Evolutionary conservation across 73 alveolate species (phyloP).

Genomic region (Tetrahymena thermophila): DNA sequence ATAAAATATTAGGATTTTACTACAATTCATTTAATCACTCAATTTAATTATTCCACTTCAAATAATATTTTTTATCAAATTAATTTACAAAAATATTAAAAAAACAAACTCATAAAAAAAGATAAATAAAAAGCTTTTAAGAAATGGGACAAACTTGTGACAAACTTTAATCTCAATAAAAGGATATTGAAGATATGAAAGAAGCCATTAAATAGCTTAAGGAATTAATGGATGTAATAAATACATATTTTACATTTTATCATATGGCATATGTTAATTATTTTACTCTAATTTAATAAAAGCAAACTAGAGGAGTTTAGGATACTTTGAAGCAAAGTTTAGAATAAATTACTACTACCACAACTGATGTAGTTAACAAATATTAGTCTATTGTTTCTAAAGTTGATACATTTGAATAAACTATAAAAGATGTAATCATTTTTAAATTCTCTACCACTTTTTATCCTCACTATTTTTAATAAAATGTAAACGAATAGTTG

Average conservation of each 20-base stretch:
- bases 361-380: neutral
- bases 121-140: neutral
- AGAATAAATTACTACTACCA: neutral
- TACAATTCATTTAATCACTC: neutral
- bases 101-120: neutral
- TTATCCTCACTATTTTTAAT: neutral
- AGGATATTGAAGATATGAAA: neutral
- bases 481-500: neutral
- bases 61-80: neutral
- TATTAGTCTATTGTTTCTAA: neutral
- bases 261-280: neutral
- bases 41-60: neutral
- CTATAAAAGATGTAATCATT: neutral
- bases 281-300: neutral
- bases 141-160: neutral
- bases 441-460: neutral
- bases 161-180: neutral
- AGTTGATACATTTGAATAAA: neutral
- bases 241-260: neutral
- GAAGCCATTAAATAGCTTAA: neutral
- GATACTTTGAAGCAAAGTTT: neutral
- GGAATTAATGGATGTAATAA: neutral
- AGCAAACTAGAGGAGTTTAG: neutral
- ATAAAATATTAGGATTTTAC: neutral
- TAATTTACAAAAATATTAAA: neutral